Percentiles rank a stretch among this genome's conserved stretches.
phyloP scores from a whole-genome alignment of 2,329 filamentous ascomycete genomes.

The Bipolaris sorokiniana region DNA sequence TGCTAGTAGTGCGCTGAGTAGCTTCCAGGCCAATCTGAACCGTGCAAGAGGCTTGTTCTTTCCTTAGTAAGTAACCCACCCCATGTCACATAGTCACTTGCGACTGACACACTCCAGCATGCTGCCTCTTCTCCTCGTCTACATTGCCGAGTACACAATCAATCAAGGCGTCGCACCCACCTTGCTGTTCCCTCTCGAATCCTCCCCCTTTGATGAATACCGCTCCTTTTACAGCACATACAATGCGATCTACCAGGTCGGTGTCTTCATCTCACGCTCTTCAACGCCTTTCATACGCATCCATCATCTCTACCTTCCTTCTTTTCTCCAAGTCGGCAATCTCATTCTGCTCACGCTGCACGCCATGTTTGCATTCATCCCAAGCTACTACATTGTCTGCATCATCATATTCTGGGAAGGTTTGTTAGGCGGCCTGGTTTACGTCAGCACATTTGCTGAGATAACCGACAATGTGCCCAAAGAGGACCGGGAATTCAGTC shows the following conservation, averaged over 20 bases:
- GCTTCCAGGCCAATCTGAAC: conserved; percentile 62
- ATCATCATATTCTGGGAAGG: conserved; percentile 92
- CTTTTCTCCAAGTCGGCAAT: conserved; percentile 81
- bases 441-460: conserved; percentile 88
- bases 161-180: conserved; percentile 94
- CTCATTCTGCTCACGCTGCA: conserved; percentile 75
- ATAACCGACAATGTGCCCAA: conserved; percentile 82
- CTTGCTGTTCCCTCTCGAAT: conserved; percentile 78
- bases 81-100: not conserved
- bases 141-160: conserved; percentile 95
- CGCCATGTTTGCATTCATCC: conserved; percentile 62
- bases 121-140: conserved; percentile 89
- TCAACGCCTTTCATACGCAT: conserved; percentile 87
- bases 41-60: conserved; percentile 74
- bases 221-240: conserved; percentile 95
- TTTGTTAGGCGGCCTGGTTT: conserved; percentile 85
- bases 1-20: conserved; percentile 25
- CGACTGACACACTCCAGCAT: conserved; percentile 60
- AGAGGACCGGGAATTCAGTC: conserved; percentile 85
- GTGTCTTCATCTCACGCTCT: conserved; percentile 92
- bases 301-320: conserved; percentile 79
- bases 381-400: conserved; percentile 73
- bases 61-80: conserved; percentile 60
- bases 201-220: conserved; percentile 79
- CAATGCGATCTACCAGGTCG: conserved; percentile 90